phyloP scores from a whole-genome alignment of 2,329 filamentous ascomycete genomes.

The Aspergillus brunneoviolaceus region DNA sequence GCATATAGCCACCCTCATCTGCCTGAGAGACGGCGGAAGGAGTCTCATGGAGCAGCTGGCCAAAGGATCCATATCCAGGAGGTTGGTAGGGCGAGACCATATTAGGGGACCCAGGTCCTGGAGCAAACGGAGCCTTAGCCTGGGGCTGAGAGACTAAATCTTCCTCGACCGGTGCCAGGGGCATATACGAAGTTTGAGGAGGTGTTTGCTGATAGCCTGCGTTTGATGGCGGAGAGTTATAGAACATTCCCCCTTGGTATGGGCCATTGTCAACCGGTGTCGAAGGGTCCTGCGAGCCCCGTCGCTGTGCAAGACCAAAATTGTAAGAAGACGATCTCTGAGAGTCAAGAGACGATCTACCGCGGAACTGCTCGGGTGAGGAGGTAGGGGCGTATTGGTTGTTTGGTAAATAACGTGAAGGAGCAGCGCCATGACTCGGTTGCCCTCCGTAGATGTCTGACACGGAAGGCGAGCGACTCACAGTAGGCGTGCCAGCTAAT shows the following conservation, averaged over 20 bases:
- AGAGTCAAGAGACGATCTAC: conserved; percentile 51
- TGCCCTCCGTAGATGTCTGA: conserved; percentile 70
- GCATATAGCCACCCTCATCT: conserved; percentile 36
- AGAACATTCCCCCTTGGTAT: conserved; percentile 32
- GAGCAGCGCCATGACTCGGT: conserved; percentile 32
- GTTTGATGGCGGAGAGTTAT: conserved; percentile 31
- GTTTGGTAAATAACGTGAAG: conserved; percentile 46
- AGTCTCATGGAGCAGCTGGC: conserved; percentile 22
- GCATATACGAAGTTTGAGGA: conserved; percentile 38
- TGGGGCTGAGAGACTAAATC: conserved; percentile 31
- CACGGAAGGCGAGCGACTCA: conserved; percentile 71
- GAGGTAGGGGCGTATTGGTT: conserved; percentile 49
- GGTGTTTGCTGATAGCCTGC: conserved; percentile 39
- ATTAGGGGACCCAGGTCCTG: conserved; percentile 24
- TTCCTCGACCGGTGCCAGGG: conserved; percentile 43
- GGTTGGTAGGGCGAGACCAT: conserved; percentile 33
- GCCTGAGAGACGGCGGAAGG: conserved; percentile 22
- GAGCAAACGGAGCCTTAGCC: conserved; percentile 14
- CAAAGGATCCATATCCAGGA: conserved; percentile 20
- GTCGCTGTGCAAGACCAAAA: conserved; percentile 35
- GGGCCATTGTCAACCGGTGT: conserved; percentile 34
- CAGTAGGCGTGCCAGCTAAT: conserved; percentile 70
- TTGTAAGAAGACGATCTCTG: conserved; percentile 44
- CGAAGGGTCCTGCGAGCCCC: conserved; percentile 38
- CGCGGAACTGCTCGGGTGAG: conserved; percentile 53